These are phyloP conservation scores for Ascochyta lentis DNA, from an alignment of 2,329 filamentous ascomycete genomes.

Conservation along the genomic window DNA sequence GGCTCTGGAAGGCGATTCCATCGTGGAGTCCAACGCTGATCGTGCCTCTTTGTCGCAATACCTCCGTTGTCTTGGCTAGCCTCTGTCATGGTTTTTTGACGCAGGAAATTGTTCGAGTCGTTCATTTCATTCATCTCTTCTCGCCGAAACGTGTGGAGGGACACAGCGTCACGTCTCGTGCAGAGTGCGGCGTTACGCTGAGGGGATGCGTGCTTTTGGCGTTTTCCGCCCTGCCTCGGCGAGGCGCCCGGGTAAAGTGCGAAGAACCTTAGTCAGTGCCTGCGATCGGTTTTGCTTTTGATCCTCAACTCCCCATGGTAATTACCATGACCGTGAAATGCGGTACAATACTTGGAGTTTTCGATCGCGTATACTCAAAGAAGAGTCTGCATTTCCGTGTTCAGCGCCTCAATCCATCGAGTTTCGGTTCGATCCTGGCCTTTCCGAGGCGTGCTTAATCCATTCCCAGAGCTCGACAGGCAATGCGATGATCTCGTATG, in stretches of 20 bases:
- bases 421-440: too few relatives aligned
- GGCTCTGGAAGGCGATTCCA: slow-evolving; percentile 1
- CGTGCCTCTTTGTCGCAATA: slow-evolving; percentile 9
- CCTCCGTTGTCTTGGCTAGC: background rate
- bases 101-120: background rate
- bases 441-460: too few relatives aligned
- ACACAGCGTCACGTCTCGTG: background rate
- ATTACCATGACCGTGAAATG: too few relatives aligned
- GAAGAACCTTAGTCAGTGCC: background rate
- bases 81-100: background rate
- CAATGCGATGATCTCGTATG: background rate
- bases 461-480: background rate
- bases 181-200: slow-evolving; percentile 11
- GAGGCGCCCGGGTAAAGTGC: slow-evolving; percentile 12
- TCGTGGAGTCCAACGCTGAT: slow-evolving; percentile 1
- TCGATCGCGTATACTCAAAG: too few relatives aligned
- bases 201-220: background rate
- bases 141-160: background rate
- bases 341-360: too few relatives aligned
- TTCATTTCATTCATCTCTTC: background rate
- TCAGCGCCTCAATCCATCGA: too few relatives aligned
- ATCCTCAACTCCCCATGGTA: background rate
- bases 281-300: background rate
- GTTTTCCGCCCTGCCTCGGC: background rate
- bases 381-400: too few relatives aligned